Evolutionary conservation across 1,139 yeast genomes (phyloP).

Genomic region (Pichia sp.): DNA sequence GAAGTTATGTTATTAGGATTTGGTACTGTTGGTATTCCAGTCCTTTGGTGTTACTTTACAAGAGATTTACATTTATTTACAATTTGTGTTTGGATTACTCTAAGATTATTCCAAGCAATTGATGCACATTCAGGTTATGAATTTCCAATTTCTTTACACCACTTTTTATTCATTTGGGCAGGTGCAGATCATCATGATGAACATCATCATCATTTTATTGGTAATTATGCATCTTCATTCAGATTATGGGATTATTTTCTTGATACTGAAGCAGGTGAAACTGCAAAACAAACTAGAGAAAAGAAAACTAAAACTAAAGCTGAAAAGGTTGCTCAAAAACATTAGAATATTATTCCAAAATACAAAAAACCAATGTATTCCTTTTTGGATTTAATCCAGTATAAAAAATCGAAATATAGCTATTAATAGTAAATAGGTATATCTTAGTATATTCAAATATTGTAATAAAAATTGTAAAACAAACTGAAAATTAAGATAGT

Average conservation of each 20-base stretch:
- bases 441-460: no score
- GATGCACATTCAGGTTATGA: constrained; percentile 97
- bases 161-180: constrained; percentile 92
- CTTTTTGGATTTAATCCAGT: neutral
- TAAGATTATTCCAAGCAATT: constrained; percentile 87
- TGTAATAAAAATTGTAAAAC: no score
- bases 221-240: constrained; percentile 89
- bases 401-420: no score
- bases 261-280: constrained; percentile 77
- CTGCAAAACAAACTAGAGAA: constrained; percentile 59
- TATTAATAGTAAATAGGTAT: no score
- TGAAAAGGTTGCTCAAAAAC: constrained; percentile 35
- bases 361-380: neutral
- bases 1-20: constrained; percentile 88
- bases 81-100: constrained; percentile 77
- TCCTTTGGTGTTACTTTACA: constrained; percentile 59
- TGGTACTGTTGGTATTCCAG: constrained; percentile 93
- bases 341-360: constrained; percentile 9
- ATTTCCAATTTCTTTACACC: constrained; percentile 92
- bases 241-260: constrained; percentile 88
- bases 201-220: constrained; percentile 90
- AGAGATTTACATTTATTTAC: constrained; percentile 76
- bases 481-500: no score
- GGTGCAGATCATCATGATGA: constrained; percentile 98
- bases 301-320: constrained; percentile 46